phyloP scores from a whole-genome alignment of 306 rosid species.

The Ormosia emarginata region DNA sequence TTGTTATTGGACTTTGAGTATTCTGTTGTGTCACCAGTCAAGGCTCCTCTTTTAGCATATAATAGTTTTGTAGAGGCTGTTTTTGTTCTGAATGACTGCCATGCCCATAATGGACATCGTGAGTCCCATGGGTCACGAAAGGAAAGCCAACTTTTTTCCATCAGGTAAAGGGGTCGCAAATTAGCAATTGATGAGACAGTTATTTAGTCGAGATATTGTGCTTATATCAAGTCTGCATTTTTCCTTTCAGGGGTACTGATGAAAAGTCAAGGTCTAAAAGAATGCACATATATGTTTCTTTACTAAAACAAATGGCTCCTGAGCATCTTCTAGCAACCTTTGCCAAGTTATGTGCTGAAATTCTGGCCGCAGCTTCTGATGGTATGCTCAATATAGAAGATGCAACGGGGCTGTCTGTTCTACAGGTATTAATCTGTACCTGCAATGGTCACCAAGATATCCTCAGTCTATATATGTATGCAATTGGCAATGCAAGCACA shows the following conservation, averaged over 20 bases:
- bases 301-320: conserved; percentile 93
- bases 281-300: conserved; percentile 81
- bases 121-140: conserved; percentile 49
- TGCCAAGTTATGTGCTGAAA: conserved; percentile 89
- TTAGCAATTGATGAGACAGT: conserved; percentile 10
- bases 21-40: conserved; percentile 47
- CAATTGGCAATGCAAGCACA: neutral
- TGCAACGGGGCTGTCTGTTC: conserved; percentile 69
- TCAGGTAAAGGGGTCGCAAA: conserved; percentile 52
- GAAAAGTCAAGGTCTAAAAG: conserved; percentile 75
- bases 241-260: conserved; percentile 70
- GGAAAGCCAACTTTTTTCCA: conserved; percentile 66
- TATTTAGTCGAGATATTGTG: conserved; percentile 1
- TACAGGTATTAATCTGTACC: conserved; percentile 55
- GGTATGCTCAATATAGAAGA: conserved; percentile 76
- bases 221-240: conserved; percentile 1
- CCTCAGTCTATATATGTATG: neutral
- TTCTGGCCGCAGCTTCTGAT: conserved; percentile 92
- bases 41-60: conserved; percentile 89
- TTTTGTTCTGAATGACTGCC: conserved; percentile 78
- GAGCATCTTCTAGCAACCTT: conserved; percentile 91
- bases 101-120: conserved; percentile 59
- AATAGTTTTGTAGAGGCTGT: conserved; percentile 93
- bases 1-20: conserved; percentile 16
- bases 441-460: neutral